Base-by-base conservation (phyloP, 345 rosid species). In the Rhodomyrtus tomentosa region DNA sequence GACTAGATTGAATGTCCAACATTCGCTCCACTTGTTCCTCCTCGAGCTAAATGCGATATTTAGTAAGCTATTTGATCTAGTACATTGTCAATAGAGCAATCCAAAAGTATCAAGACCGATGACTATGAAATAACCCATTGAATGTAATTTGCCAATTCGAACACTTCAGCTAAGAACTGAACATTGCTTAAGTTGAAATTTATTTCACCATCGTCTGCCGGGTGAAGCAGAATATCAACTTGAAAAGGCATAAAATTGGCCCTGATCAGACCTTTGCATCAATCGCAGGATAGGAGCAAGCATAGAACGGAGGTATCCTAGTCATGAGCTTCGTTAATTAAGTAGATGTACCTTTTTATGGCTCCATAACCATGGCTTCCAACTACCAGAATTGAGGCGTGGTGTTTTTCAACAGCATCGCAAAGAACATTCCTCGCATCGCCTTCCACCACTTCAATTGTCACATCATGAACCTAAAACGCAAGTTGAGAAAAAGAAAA, bases 311-410 rank as follows among this genome's bases (percentile, higher is more conserved):
- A 68, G 25, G 79, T 36, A 68, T 7, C 45, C 45, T 36, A 10
- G 25, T 68, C 79, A 21, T 7, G 25, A 51, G 53, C 58, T 45
- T 55, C 3, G 18, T 48, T 1, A 8, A 48, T 29, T 25, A 7
- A 36, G 55, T 18, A 49, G 13, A 81, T 13, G 21, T 84, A 94
- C 99, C 98, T 94, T 90, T 97, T 95, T 74, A 97, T 92, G 81
- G 98, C 98, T 85, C 99, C 99, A 89, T 97, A 92, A n/a, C 98
- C 99, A 88, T 97, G 99, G 84, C 94, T 97, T 54, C 99, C 99
- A 8, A 95, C 98, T 55, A 92, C 98, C 58, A 97, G 91, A 48
- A 94, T 54, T 4, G 98, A 92, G 87, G 98, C 98, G 80, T 91
- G 94, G 88, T 95, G 94, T 82, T 82, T 93, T 24, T 97, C 96